A percentile compares a stretch with the other conserved stretches of the same genome.
phyloP scores from a whole-genome alignment of 2,329 filamentous ascomycete genomes.

The Nothopassalora personata region DNA sequence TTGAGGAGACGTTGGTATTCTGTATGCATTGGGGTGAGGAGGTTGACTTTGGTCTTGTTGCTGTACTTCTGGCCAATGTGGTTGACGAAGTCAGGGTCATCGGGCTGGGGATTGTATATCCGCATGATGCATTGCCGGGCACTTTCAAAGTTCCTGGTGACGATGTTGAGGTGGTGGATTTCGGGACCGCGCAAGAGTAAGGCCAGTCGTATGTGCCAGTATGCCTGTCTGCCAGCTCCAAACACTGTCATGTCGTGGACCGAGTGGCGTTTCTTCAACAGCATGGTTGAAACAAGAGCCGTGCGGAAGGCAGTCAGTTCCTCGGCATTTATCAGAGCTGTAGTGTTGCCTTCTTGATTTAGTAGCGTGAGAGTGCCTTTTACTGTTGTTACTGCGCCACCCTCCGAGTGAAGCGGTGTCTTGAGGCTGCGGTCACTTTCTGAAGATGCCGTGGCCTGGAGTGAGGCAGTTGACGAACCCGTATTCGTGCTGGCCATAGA shows the following conservation, averaged over 20 bases:
- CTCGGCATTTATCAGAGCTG: slow-evolving; percentile 60
- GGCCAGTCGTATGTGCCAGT: slow-evolving; percentile 86
- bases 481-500: slow-evolving; percentile 27
- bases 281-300: slow-evolving; percentile 57
- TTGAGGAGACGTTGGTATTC: slow-evolving; percentile 64
- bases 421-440: slow-evolving; percentile 19
- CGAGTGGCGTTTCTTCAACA: slow-evolving; percentile 58
- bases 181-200: slow-evolving; percentile 65
- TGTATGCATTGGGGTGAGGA: slow-evolving; percentile 64
- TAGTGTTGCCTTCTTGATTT: slow-evolving; percentile 52
- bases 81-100: slow-evolving; percentile 32
- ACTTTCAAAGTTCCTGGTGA: slow-evolving; percentile 66
- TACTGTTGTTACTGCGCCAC: slow-evolving; percentile 37
- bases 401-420: background rate
- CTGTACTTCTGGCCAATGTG: slow-evolving; percentile 36
- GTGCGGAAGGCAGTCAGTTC: slow-evolving; percentile 67
- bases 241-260: slow-evolving; percentile 78
- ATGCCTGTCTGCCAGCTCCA: slow-evolving; percentile 82
- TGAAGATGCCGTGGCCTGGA: slow-evolving; percentile 20
- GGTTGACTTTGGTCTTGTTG: slow-evolving; percentile 55
- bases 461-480: slow-evolving; percentile 21
- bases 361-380: slow-evolving; percentile 56
- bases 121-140: slow-evolving; percentile 49
- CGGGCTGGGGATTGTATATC: slow-evolving; percentile 47
- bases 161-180: slow-evolving; percentile 74